Evolutionary conservation across 192 early-diverging fungal genomes (phyloP).

Genomic region (Umbelopsis sp.): DNA sequence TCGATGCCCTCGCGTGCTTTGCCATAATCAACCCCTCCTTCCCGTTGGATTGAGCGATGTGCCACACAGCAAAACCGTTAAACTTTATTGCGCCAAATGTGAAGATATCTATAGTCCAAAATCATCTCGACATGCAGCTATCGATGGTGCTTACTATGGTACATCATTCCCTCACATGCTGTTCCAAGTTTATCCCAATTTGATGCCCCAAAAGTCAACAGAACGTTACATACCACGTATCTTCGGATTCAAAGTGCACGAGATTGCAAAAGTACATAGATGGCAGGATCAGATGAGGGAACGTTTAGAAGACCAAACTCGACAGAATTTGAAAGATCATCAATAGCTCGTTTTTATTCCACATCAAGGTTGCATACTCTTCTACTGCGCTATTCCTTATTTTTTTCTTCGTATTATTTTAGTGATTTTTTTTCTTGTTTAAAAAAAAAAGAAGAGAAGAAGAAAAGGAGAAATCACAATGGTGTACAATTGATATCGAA

Average conservation of each 20-base stretch:
- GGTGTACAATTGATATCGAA: background rate
- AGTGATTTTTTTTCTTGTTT: background rate
- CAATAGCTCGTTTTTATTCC: background rate
- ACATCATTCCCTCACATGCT: conserved; percentile 96
- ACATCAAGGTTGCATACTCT: background rate
- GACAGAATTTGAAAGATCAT: conserved; percentile 13
- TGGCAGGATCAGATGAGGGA: conserved; percentile 88
- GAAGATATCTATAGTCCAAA: conserved; percentile 97
- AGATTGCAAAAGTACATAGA: conserved; percentile 83
- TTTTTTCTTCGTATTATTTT: background rate
- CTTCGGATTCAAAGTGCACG: conserved; percentile 97
- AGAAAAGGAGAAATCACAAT: too few species aligned
- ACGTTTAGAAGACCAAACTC: conserved; percentile 26
- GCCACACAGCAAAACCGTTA: conserved; percentile 82
- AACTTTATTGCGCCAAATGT: conserved; percentile 95
- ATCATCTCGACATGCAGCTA: conserved; percentile 77
- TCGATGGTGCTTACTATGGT: conserved; percentile 97
- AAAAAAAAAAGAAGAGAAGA: too few species aligned
- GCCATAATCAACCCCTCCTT: conserved; percentile 85
- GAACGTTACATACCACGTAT: conserved; percentile 95
- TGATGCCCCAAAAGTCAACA: conserved; percentile 73
- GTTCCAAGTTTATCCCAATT: conserved; percentile 85
- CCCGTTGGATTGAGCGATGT: conserved; percentile 90
- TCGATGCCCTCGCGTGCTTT: conserved; percentile 93
- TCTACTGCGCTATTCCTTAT: background rate